phyloP scores from a whole-genome alignment of 768 basidiomycete species.

The Gyrodon lividus region DNA sequence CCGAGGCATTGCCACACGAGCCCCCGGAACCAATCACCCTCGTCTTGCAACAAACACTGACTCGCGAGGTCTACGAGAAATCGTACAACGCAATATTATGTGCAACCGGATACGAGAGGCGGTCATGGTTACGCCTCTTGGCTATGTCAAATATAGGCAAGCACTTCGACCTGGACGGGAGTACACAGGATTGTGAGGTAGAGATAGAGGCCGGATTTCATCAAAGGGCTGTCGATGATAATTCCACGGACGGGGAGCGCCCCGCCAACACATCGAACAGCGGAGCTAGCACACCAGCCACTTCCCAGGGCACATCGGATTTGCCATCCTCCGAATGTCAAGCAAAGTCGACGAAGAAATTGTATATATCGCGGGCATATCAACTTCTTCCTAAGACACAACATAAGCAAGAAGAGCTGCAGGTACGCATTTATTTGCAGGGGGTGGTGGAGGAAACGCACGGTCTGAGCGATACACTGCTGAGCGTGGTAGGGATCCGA shows the following conservation, averaged over 20 bases:
- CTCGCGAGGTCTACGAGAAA: constrained; percentile 28
- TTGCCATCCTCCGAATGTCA: constrained; percentile 23
- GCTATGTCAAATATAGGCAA: constrained; percentile 38
- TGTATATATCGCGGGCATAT: constrained; percentile 42
- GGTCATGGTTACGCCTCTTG: constrained; percentile 45
- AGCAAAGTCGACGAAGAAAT: constrained; percentile 1
- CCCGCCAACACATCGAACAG: constrained; percentile 2
- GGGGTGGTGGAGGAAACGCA: constrained; percentile 39
- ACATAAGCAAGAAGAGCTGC: constrained; percentile 5
- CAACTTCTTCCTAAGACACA: constrained; percentile 34
- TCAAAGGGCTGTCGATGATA: background rate
- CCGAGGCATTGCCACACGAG: background rate
- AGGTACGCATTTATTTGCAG: constrained; percentile 36
- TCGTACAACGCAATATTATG: constrained; percentile 50
- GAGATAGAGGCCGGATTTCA: constrained; percentile 6
- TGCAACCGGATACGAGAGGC: constrained; percentile 54
- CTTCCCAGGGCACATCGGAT: constrained; percentile 19
- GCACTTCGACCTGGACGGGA: constrained; percentile 33
- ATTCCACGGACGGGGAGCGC: background rate
- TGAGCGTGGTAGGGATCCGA: constrained; percentile 44
- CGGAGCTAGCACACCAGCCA: constrained; percentile 9
- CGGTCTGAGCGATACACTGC: constrained; percentile 43
- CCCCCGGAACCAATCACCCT: constrained; percentile 21
- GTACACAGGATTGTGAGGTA: constrained; percentile 4
- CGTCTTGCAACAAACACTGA: constrained; percentile 36